Conservation (phyloP, 768 basidiomycete species). For the Termitomyces sp. region DNA sequence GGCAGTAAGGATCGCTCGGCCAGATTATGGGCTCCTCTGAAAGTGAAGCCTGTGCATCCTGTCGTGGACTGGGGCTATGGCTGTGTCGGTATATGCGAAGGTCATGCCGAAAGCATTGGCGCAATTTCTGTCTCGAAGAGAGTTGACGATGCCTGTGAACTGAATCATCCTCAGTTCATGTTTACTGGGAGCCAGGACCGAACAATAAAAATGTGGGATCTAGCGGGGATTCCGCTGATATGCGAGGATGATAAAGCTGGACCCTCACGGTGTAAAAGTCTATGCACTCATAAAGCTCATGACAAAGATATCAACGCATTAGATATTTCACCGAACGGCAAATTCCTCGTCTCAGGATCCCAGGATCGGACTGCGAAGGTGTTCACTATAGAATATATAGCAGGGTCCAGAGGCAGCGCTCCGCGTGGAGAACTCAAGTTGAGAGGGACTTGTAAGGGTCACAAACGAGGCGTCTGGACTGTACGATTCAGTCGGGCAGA, state of each 20-base stretch:
- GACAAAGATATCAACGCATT: constrained; percentile 99
- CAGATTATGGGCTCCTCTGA: constrained; percentile 67
- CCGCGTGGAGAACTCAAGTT: constrained; percentile 68
- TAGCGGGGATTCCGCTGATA: constrained; percentile 44
- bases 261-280: constrained; percentile 56
- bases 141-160: constrained; percentile 22
- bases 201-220: constrained; percentile 98
- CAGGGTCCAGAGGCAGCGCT: constrained; percentile 31
- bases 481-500: constrained; percentile 85
- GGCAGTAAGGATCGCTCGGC: constrained; percentile 92
- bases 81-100: constrained; percentile 86
- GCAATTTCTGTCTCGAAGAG: constrained; percentile 80
- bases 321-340: constrained; percentile 88
- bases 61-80: constrained; percentile 46
- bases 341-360: constrained; percentile 85
- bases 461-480: constrained; percentile 95
- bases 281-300: constrained; percentile 86
- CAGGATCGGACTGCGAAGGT: constrained; percentile 95
- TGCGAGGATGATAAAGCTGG: constrained; percentile 21
- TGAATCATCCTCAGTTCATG: constrained; percentile 53
- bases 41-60: constrained; percentile 9
- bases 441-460: constrained; percentile 88
- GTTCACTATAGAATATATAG: constrained; percentile 64
- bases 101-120: constrained; percentile 91
- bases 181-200: constrained; percentile 96